phyloP scores from a whole-genome alignment of 2,329 filamentous ascomycete genomes.

The Colletotrichum tropicicola region DNA sequence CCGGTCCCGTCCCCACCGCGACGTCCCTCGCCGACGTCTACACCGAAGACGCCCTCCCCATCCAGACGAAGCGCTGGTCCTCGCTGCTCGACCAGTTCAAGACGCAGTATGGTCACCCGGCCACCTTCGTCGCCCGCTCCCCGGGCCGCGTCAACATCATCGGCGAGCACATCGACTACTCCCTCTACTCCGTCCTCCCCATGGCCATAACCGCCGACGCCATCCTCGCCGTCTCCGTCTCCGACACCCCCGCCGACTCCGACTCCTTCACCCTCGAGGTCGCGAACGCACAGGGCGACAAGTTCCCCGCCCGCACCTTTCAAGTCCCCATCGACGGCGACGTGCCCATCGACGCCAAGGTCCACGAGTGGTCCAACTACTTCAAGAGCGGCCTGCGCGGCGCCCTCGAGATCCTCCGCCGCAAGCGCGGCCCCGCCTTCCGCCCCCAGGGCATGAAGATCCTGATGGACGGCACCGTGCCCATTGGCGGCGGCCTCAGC shows the following conservation, averaged over 20 bases:
- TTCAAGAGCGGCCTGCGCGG: conserved; percentile 92
- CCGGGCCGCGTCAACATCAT: conserved; percentile 98
- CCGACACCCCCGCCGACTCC: conserved; percentile 58
- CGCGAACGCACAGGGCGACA: conserved; percentile 78
- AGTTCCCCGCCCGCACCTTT: conserved; percentile 81
- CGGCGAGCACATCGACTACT: conserved; percentile 99
- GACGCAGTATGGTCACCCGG: conserved; percentile 71
- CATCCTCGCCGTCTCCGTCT: conserved; percentile 78
- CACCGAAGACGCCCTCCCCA: conserved; percentile 73
- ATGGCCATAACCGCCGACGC: conserved; percentile 95
- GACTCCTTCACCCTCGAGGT: conserved; percentile 76
- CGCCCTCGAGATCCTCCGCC: conserved; percentile 79
- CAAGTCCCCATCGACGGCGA: conserved; percentile 69
- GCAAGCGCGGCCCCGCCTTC: conserved; percentile 67
- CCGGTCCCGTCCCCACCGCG: conserved; percentile 75
- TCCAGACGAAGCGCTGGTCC: conserved; percentile 80
- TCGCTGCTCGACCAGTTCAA: conserved; percentile 77
- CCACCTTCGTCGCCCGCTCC: conserved; percentile 87
- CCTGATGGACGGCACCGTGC: conserved; percentile 90
- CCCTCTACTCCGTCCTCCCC: conserved; percentile 92
- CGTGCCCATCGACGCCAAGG: conserved; percentile 84
- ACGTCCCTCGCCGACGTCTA: conserved; percentile 85
- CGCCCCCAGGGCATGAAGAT: conserved; percentile 83
- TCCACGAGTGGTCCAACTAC: conserved; percentile 97
- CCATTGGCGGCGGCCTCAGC: conserved; percentile 89